Conservation (phyloP, 192 early-diverging fungal species). For the Coemansia sp. region DNA sequence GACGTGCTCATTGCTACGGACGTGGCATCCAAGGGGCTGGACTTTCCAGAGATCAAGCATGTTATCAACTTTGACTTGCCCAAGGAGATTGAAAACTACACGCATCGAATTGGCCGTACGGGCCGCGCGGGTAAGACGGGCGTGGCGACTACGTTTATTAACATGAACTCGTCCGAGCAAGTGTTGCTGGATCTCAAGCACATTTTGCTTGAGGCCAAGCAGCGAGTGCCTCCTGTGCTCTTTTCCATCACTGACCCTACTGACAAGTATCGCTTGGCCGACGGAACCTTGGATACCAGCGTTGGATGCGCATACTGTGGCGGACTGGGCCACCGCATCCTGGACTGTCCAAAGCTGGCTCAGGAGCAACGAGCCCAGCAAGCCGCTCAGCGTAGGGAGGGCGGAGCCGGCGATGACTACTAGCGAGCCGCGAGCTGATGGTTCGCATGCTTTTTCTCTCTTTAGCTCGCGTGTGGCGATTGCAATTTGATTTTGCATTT, state of each 20-base stretch:
- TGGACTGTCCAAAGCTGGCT: slow-evolving; percentile 80
- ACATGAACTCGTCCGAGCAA: slow-evolving; percentile 86
- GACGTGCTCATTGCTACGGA: slow-evolving; percentile 97
- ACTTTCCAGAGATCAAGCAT: slow-evolving; percentile 94
- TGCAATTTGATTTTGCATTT: not conserved
- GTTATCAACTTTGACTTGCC: slow-evolving; percentile 99
- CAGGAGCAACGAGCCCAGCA: slow-evolving; percentile 60
- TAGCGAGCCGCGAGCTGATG: slow-evolving; percentile 16
- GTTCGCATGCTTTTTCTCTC: not conserved
- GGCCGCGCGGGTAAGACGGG: slow-evolving; percentile 96
- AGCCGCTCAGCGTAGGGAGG: slow-evolving; percentile 35
- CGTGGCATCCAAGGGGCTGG: slow-evolving; percentile 93
- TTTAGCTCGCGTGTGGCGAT: not conserved
- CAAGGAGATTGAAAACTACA: slow-evolving; percentile 99
- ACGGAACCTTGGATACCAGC: slow-evolving; percentile 54
- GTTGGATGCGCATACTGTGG: slow-evolving; percentile 92
- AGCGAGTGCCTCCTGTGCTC: slow-evolving; percentile 85
- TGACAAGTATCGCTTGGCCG: slow-evolving; percentile 77
- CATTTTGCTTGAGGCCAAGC: slow-evolving; percentile 86
- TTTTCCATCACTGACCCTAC: slow-evolving; percentile 84
- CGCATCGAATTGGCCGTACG: slow-evolving; percentile 95
- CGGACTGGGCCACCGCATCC: slow-evolving; percentile 90
- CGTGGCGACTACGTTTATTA: slow-evolving; percentile 96
- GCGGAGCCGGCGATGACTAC: slow-evolving; percentile 30
- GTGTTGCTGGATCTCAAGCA: slow-evolving; percentile 95